Evolutionary conservation across 345 rosid species (phyloP), one percentile per base, ranked within the genome.

Genomic region (Trapa bicornis): DNA sequence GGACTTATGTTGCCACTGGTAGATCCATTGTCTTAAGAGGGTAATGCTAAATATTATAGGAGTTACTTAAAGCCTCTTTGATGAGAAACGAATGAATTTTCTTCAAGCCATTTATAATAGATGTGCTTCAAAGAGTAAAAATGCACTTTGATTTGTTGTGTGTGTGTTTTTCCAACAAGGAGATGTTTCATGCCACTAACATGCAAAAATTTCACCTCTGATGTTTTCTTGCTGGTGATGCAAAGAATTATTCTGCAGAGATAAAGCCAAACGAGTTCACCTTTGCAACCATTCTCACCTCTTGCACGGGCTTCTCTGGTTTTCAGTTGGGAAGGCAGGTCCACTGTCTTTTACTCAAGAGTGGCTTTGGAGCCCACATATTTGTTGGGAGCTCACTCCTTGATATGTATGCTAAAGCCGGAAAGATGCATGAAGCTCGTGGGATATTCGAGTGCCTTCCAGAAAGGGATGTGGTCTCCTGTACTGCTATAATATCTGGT

Each of bases 381-480:
- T 89, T 76, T 70, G 97, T 89, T 3, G 98, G 98, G 43, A 89
- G 97, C 75, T 93, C 98, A 65, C 96, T 93, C 52, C 93, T 93
- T 68, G 96, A 93, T 79, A 86, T 89, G 97, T 93, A 93, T 74
- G 96, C 96, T 15, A 89, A 93, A 82, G 84, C 87, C 66, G 90
- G 96, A 68, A 77, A 82, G 71, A 85, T 89, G 68, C 80, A 70
- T 50, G 97, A 93, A 75, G 97, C 98, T 74, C 83, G 77, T n/a
- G 78, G 70, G 73, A 74, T 89, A 71, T 93, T 89, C 35, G 83
- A 93, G 4, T 75, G 84, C 80, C 65, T 89, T 70, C 87, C 96
- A 17, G 83, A 85, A 75, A 85, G 97, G 81, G 97, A 92, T 81
- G 98, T 92, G 77, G 98, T 89, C 68, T 84, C 91, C 16, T 93